Percentiles rank a stretch among this genome's conserved stretches.
These are phyloP conservation scores for Lasiodiplodia theobromae DNA, from an alignment of 2,329 filamentous ascomycete genomes.

Conservation along the genomic window DNA sequence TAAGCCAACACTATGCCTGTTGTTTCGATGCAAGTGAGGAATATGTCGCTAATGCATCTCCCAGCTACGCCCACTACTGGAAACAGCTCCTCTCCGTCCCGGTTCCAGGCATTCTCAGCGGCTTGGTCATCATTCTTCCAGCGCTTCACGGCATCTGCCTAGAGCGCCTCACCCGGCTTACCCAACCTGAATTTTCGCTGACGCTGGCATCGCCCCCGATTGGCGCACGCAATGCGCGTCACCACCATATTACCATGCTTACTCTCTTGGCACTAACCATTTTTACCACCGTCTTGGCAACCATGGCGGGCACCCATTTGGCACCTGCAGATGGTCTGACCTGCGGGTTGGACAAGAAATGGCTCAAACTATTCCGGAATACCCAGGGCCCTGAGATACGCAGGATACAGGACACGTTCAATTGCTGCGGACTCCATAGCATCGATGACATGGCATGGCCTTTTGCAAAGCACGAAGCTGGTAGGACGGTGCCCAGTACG, in stretches of 20 bases:
- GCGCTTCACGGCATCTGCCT: constrained; percentile 42
- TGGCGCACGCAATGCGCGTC: neutral
- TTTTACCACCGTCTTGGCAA: constrained; percentile 47
- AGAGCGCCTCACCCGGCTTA: constrained; percentile 36
- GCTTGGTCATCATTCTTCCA: constrained; percentile 46
- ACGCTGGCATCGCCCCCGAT: neutral
- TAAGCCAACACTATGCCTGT: constrained; percentile 26
- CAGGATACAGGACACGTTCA: constrained; percentile 66
- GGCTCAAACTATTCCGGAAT: constrained; percentile 58
- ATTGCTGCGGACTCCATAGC: constrained; percentile 68
- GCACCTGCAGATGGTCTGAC: constrained; percentile 36
- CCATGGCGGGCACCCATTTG: constrained; percentile 45
- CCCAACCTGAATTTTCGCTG: neutral
- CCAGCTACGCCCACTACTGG: constrained; percentile 21
- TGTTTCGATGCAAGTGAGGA: neutral
- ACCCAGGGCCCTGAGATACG: constrained; percentile 59
- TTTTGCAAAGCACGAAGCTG: constrained; percentile 48
- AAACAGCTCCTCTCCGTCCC: constrained; percentile 40
- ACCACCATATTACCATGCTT: constrained; percentile 30
- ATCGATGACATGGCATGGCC: constrained; percentile 66
- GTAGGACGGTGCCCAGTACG: constrained; percentile 36
- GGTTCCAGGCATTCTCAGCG: constrained; percentile 43
- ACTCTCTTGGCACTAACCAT: constrained; percentile 37
- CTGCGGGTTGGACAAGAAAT: constrained; percentile 61
- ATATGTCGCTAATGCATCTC: neutral